phyloP scores from a whole-genome alignment of 2,329 filamentous ascomycete genomes.

The Aspergillus texensis region DNA sequence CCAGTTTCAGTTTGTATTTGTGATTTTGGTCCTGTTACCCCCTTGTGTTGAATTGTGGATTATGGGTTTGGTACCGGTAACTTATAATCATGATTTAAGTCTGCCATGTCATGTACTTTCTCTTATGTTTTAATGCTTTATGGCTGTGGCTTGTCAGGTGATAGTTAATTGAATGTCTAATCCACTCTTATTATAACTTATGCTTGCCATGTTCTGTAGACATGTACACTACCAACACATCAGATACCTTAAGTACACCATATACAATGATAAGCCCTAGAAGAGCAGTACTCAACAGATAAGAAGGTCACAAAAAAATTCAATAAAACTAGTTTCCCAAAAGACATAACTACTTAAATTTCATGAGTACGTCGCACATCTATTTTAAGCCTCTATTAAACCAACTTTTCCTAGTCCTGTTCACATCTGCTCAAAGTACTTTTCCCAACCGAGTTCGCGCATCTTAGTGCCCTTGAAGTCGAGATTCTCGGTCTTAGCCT shows the following conservation, averaged over 20 bases:
- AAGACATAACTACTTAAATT: constrained; percentile 3
- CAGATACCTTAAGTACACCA: not conserved
- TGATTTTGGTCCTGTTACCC: constrained; percentile 1
- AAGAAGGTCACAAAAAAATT: not conserved
- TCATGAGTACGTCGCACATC: constrained; percentile 3
- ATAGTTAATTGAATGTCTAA: not conserved
- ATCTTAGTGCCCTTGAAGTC: constrained; percentile 47
- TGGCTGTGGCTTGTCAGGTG: not conserved
- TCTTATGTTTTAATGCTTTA: not conserved
- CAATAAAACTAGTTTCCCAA: not conserved
- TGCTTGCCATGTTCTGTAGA: not conserved
- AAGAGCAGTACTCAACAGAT: not conserved
- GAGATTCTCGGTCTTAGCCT: constrained; percentile 45
- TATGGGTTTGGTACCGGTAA: not conserved
- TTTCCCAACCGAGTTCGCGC: constrained; percentile 46
- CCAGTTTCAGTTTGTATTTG: constrained; percentile 8
- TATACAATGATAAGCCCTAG: not conserved
- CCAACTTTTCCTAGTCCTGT: constrained; percentile 5
- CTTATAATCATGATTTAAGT: not conserved
- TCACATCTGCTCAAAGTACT: constrained; percentile 49
- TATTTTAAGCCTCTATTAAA: constrained; percentile 9
- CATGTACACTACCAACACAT: not conserved
- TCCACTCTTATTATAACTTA: not conserved
- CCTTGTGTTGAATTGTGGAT: constrained; percentile 1
- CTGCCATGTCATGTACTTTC: not conserved